phyloP scores from a whole-genome alignment of 1,139 yeast species.

The Taphrina flavorubra region DNA sequence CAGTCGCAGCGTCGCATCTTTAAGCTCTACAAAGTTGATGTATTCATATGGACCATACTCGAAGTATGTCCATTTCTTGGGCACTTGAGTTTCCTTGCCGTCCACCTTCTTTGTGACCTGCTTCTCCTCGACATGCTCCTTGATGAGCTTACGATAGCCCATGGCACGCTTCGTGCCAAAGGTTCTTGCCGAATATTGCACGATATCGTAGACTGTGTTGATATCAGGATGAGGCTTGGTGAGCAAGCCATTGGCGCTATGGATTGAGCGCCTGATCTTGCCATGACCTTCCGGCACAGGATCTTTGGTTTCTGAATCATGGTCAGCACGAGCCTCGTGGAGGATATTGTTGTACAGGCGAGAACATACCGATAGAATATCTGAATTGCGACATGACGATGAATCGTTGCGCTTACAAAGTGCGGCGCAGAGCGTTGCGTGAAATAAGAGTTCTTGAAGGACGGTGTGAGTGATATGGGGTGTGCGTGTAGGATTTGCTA shows the following conservation, averaged over 20 bases:
- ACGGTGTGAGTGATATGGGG: too few relatives aligned
- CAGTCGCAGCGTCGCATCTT: constrained; percentile 58
- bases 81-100: constrained; percentile 72
- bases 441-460: neutral
- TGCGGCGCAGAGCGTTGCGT: neutral
- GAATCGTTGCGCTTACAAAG: neutral
- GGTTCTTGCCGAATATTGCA: constrained; percentile 66
- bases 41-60: constrained; percentile 77
- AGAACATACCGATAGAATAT: constrained; percentile 26
- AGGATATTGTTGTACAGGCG: too few relatives aligned
- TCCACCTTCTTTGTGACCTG: constrained; percentile 74
- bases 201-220: constrained; percentile 71
- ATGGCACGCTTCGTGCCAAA: constrained; percentile 64
- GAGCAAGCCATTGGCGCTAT: constrained; percentile 57
- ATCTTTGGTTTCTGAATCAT: constrained; percentile 20
- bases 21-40: constrained; percentile 67
- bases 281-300: constrained; percentile 39
- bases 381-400: constrained; percentile 29
- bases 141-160: constrained; percentile 80
- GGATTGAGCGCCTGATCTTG: constrained; percentile 40
- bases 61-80: constrained; percentile 85
- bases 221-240: constrained; percentile 52
- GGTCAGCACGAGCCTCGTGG: neutral
- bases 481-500: too few relatives aligned
- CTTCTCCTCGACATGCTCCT: constrained; percentile 77